A percentile compares a stretch with the other conserved stretches of the same genome.
Evolutionary conservation across 2,329 filamentous ascomycete genomes (phyloP).

Genomic region (Aureobasidium vineae): DNA sequence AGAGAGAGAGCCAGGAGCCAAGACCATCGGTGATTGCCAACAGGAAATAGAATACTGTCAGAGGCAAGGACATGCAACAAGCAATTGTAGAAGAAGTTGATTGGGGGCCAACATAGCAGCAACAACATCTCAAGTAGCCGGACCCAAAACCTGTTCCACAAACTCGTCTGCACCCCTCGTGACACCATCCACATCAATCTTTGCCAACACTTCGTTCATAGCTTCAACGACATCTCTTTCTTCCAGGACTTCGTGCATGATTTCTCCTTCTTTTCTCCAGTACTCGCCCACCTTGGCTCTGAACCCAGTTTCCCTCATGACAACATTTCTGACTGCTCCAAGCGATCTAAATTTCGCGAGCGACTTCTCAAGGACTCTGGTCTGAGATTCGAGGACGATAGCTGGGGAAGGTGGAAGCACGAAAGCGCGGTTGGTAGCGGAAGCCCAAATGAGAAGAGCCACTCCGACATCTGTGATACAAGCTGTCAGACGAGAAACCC

Average conservation of each 20-base stretch:
- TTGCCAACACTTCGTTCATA: slow-evolving; percentile 64
- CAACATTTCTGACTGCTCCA: slow-evolving; percentile 76
- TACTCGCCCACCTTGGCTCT: slow-evolving; percentile 67
- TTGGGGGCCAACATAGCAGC: not conserved
- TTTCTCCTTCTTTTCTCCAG: slow-evolving; percentile 73
- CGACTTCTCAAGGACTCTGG: slow-evolving; percentile 57
- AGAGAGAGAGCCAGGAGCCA: too few relatives aligned
- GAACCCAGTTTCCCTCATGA: slow-evolving; percentile 69
- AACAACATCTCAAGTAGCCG: not conserved
- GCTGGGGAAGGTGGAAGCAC: slow-evolving; percentile 59
- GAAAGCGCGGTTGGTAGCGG: slow-evolving; percentile 77
- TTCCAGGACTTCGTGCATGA: slow-evolving; percentile 74
- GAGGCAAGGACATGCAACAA: too few relatives aligned
- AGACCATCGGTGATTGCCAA: too few relatives aligned
- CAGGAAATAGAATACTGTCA: too few relatives aligned
- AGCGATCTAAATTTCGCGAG: slow-evolving; percentile 69
- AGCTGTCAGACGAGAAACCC: slow-evolving; percentile 63
- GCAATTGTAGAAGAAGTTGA: too few relatives aligned
- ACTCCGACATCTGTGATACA: slow-evolving; percentile 63
- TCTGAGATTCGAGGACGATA: slow-evolving; percentile 63
- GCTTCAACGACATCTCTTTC: slow-evolving; percentile 71
- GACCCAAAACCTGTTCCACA: slow-evolving; percentile 36
- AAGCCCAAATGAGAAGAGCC: slow-evolving; percentile 68
- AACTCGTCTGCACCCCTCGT: slow-evolving; percentile 64
- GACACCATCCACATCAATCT: slow-evolving; percentile 62